These are phyloP conservation scores for Saccharomycopsis vini DNA, from an alignment of 805 yeast genomes.

Conservation along the genomic window DNA sequence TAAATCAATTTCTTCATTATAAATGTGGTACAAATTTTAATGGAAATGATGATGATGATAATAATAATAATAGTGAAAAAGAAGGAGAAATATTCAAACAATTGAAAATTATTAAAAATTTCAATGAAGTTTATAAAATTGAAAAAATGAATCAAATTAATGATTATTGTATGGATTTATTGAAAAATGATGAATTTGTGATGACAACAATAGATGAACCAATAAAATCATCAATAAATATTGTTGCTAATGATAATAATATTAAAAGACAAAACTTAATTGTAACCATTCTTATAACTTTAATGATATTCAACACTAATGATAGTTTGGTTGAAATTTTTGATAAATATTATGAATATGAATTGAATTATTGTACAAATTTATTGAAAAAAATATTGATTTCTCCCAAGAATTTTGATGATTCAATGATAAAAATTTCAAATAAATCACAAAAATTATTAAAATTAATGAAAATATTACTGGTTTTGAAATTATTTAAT, in stretches of 20 bases:
- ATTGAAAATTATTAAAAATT: conserved; percentile 9
- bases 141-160: conserved; percentile 10
- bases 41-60: neutral
- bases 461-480: conserved; percentile 5
- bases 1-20: conserved; percentile 11
- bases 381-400: conserved; percentile 12
- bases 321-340: conserved; percentile 14
- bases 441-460: conserved; percentile 10
- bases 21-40: no score
- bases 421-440: conserved; percentile 7
- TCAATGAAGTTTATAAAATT: conserved; percentile 11
- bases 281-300: conserved; percentile 1
- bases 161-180: conserved; percentile 23
- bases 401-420: conserved; percentile 17
- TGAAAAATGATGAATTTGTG: conserved; percentile 7
- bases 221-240: no score
- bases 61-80: neutral
- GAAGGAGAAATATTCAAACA: conserved; percentile 7
- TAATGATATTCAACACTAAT: conserved; percentile 15
- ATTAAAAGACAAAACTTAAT: conserved; percentile 1
- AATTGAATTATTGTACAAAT: conserved; percentile 8
- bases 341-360: conserved; percentile 7
- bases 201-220: neutral
- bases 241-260: neutral
- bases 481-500: conserved; percentile 3